Evolutionary conservation across 345 rosid genomes (phyloP), one percentile per base, ranked within the genome.

Genomic region (Populus nigra): DNA sequence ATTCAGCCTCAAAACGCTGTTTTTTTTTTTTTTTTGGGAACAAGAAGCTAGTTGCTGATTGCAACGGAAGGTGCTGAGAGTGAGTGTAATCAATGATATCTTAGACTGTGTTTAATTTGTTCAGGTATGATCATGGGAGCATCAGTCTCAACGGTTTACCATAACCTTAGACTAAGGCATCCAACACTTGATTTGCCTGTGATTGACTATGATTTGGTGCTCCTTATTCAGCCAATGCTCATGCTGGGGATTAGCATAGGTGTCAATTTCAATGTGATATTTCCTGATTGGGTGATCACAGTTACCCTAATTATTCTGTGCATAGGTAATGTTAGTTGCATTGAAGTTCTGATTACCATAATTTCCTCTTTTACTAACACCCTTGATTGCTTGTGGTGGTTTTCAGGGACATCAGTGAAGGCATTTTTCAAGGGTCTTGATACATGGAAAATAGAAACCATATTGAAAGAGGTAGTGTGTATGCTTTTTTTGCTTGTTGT

Each of bases 181-280:
- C 81, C 81, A 5, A 78, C 76, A 20, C 61, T 61, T n/a, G 76
- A 78, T 65, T 49, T 78, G 23, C 76, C 81, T 20, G 36, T 78
- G 22, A 65, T 78, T 25, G 81, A 78, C 33, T 72, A 78, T 47
- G 72, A 71, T 29, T 23, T 78, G 71, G 71, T 65, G 18, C 71
- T 78, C 57, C 81, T 78, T 13, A 71, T 78, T 49, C 76, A 71
- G 50, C 81, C 76, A 9, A 25, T 65, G 43, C 49, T 71, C 5
- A 43, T 78, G 65, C 80, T 78, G 55, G 80, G 76, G 5, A 78
- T 71, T 49, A 78, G 71, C n/a, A 65, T 78, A 15, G 81, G 81
- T 3, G 81, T 78, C 43, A 65, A 72, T 15, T 65, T 72, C 61
- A 78, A 65, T 25, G 76, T 78, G 18, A 65, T 78, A 25, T 78